These are phyloP conservation scores for Diaporthe batatas DNA, from an alignment of 2,329 filamentous ascomycete species.

Conservation along the genomic window DNA sequence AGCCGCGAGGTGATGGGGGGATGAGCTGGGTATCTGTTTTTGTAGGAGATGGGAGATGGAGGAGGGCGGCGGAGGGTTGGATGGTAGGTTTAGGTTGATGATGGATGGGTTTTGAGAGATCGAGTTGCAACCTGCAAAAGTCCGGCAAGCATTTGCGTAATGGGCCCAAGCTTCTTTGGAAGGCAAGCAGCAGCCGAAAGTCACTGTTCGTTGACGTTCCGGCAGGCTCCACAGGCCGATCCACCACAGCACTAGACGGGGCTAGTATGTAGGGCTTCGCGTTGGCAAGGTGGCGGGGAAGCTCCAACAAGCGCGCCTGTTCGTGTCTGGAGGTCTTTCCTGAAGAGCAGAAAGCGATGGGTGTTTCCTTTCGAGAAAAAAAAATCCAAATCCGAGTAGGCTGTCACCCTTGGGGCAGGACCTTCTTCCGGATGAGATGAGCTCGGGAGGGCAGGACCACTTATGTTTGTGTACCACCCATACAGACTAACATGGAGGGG, in stretches of 20 bases:
- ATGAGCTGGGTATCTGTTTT: constrained; percentile 23
- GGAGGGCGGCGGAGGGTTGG: constrained; percentile 27
- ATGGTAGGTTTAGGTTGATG: constrained; percentile 31
- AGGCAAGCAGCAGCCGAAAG: constrained; percentile 23
- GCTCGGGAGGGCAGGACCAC: constrained; percentile 13
- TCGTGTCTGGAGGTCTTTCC: background rate
- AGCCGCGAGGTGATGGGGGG: background rate
- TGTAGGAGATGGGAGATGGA: constrained; percentile 18
- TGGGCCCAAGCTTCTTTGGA: constrained; percentile 36
- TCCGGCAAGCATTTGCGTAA: constrained; percentile 39
- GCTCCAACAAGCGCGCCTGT: background rate
- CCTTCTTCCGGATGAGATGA: background rate
- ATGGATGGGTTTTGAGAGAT: constrained; percentile 29
- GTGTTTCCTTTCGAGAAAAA: background rate
- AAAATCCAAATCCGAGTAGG: background rate
- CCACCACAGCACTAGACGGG: constrained; percentile 11
- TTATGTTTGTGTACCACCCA: background rate
- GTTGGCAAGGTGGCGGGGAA: constrained; percentile 6
- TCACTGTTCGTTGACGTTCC: constrained; percentile 31
- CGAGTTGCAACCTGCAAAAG: constrained; percentile 32
- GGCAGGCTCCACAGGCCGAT: constrained; percentile 32
- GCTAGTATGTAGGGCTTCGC: background rate
- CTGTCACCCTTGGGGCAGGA: background rate
- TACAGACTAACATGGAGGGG: background rate
- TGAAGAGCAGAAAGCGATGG: background rate